Conservation (phyloP, 768 basidiomycete genomes). For the Xerocomus brunneocitrinus region DNA sequence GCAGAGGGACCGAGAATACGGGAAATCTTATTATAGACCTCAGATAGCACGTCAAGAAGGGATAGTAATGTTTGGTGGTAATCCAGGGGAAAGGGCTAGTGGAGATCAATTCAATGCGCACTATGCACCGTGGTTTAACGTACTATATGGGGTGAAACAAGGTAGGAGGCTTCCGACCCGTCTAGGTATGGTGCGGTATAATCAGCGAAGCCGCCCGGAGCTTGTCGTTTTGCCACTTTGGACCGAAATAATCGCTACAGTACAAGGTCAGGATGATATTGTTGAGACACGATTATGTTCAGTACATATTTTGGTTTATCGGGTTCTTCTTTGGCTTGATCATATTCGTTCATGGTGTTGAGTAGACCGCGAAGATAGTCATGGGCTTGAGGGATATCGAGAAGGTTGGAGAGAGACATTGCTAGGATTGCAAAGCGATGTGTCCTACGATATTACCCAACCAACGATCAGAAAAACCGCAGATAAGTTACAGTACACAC, state of each 20-base stretch:
- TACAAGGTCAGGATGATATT: slow-evolving; percentile 8
- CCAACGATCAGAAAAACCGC: slow-evolving; percentile 2
- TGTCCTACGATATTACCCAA: slow-evolving; percentile 44
- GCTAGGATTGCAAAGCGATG: slow-evolving; percentile 80
- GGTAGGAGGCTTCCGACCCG: slow-evolving; percentile 59
- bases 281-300: not conserved
- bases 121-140: slow-evolving; percentile 23
- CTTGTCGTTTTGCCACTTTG: slow-evolving; percentile 51
- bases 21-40: slow-evolving; percentile 84
- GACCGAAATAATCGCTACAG: slow-evolving; percentile 55
- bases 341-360: slow-evolving; percentile 71
- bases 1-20: slow-evolving; percentile 81
- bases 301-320: slow-evolving; percentile 67
- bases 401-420: slow-evolving; percentile 77
- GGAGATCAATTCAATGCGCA: slow-evolving; percentile 3
- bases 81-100: slow-evolving; percentile 82
- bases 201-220: slow-evolving; percentile 50
- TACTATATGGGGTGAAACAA: slow-evolving; percentile 72
- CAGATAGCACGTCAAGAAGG: slow-evolving; percentile 83
- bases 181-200: slow-evolving; percentile 60
- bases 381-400: slow-evolving; percentile 75
- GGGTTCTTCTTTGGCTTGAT: slow-evolving; percentile 54
- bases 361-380: slow-evolving; percentile 76
- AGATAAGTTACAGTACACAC: slow-evolving; percentile 36
- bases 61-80: slow-evolving; percentile 88